Evolutionary conservation across 495 filamentous ascomycete genomes (phyloP).

Genomic region (Penicillium chermesinum): DNA sequence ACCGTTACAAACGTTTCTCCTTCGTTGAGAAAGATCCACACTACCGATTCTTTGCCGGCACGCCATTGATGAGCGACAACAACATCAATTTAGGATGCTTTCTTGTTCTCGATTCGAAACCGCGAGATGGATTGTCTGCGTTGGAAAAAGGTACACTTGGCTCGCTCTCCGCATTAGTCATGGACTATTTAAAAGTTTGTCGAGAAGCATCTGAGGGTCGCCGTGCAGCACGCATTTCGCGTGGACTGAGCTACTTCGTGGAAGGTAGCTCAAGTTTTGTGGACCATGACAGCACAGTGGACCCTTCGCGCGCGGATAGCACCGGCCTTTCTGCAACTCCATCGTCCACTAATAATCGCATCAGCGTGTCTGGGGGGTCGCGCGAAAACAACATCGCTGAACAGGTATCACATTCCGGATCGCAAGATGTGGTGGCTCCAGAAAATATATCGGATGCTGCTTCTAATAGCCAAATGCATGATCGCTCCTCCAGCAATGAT

Average conservation of each 20-base stretch:
- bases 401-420: slow-evolving; percentile 18
- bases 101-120: slow-evolving; percentile 55
- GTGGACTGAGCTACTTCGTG: slow-evolving; percentile 59
- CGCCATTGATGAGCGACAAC: slow-evolving; percentile 56
- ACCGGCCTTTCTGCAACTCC: slow-evolving; percentile 21
- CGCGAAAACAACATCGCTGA: slow-evolving; percentile 24
- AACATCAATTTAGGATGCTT: slow-evolving; percentile 69
- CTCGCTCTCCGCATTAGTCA: slow-evolving; percentile 50
- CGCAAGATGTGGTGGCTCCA: slow-evolving; percentile 6
- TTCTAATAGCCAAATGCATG: slow-evolving; percentile 14
- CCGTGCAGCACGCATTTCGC: slow-evolving; percentile 54
- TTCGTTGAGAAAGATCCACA: slow-evolving; percentile 39
- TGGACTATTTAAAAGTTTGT: slow-evolving; percentile 58
- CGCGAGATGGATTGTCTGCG: slow-evolving; percentile 30
- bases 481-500: slow-evolving; percentile 14
- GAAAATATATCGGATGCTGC: slow-evolving; percentile 17
- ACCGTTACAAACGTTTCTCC: slow-evolving; percentile 35
- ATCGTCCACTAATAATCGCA: slow-evolving; percentile 22
- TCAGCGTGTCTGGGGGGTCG: slow-evolving; percentile 21
- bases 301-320: slow-evolving; percentile 25
- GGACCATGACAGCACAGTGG: slow-evolving; percentile 19
- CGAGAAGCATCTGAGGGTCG: slow-evolving; percentile 53
- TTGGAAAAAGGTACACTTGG: slow-evolving; percentile 39
- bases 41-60: slow-evolving; percentile 47
- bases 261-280: slow-evolving; percentile 48